Conservation (phyloP, 257 asterid genomes). For the Craterostigma plantagineum region DNA sequence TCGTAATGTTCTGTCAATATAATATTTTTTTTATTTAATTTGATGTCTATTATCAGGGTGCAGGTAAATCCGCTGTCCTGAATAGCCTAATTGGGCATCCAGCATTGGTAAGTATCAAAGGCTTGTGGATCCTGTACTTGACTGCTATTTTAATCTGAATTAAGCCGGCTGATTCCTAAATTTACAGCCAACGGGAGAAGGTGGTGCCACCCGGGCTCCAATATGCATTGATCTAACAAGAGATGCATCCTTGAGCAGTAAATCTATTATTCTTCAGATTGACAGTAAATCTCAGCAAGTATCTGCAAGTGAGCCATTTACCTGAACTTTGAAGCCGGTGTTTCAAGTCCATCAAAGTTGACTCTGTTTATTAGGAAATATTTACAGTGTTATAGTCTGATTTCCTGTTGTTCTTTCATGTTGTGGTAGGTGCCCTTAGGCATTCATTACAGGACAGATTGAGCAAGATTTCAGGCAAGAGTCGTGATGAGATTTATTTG, state of each 20-base stretch:
- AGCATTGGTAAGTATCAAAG: constrained; percentile 44
- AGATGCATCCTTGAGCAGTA: constrained; percentile 52
- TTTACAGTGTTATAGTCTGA: too few relatives aligned
- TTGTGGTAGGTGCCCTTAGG: constrained; percentile 65
- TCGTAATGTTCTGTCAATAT: background rate
- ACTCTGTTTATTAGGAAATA: constrained; percentile 5
- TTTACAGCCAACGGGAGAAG: constrained; percentile 69
- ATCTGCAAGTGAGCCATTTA: constrained; percentile 38
- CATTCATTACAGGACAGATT: constrained; percentile 87
- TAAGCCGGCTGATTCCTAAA: background rate
- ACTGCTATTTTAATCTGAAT: background rate
- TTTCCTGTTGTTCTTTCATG: constrained; percentile 4
- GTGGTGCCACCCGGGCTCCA: constrained; percentile 73
- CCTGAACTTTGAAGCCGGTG: too few relatives aligned
- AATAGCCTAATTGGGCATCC: constrained; percentile 96
- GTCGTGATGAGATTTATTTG: constrained; percentile 79
- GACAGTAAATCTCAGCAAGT: constrained; percentile 51
- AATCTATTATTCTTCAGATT: constrained; percentile 34
- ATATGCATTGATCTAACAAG: constrained; percentile 39
- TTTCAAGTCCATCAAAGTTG: too few relatives aligned
- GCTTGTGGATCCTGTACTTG: too few relatives aligned
- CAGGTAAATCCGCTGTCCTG: constrained; percentile 85
- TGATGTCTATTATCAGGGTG: constrained; percentile 41
- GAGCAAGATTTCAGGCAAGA: constrained; percentile 73
- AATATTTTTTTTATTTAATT: constrained; percentile 1